Percentiles rank a stretch among this genome's conserved stretches.
Conservation (phyloP, 331 rosid species). For the Ulmus americana region DNA sequence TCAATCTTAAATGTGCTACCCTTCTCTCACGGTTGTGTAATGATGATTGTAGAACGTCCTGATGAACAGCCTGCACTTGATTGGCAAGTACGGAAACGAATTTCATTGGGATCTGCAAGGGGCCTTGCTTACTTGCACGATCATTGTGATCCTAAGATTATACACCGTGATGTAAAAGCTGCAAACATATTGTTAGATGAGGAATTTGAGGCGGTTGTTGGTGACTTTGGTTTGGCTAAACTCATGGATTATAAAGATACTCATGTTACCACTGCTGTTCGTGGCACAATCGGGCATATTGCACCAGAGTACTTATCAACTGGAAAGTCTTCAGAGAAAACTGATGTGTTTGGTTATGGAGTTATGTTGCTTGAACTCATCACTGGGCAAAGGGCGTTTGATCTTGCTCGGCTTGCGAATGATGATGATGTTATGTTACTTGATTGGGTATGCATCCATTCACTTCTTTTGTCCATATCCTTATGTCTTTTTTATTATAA, state of each 20-base stretch:
- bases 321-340: constrained; percentile 83
- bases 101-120: constrained; percentile 76
- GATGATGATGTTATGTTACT: constrained; percentile 84
- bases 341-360: constrained; percentile 92
- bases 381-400: constrained; percentile 88
- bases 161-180: constrained; percentile 91
- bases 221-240: constrained; percentile 85
- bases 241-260: constrained; percentile 86
- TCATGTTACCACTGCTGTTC: constrained; percentile 80
- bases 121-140: constrained; percentile 88
- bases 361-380: constrained; percentile 88
- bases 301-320: constrained; percentile 90
- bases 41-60: constrained; percentile 45
- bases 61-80: constrained; percentile 48
- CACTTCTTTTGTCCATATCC: background rate
- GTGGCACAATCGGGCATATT: constrained; percentile 87
- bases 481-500: too few species aligned
- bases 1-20: background rate
- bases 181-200: constrained; percentile 82
- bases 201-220: constrained; percentile 80
- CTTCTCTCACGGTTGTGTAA: constrained; percentile 1
- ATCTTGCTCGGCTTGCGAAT: constrained; percentile 82
- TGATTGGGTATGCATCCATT: constrained; percentile 65
- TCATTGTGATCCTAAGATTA: constrained; percentile 85
- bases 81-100: constrained; percentile 53